These are phyloP conservation scores for Vitis labrusca DNA, from an alignment of 164 flowering plant genomes.

Conservation along the genomic window DNA sequence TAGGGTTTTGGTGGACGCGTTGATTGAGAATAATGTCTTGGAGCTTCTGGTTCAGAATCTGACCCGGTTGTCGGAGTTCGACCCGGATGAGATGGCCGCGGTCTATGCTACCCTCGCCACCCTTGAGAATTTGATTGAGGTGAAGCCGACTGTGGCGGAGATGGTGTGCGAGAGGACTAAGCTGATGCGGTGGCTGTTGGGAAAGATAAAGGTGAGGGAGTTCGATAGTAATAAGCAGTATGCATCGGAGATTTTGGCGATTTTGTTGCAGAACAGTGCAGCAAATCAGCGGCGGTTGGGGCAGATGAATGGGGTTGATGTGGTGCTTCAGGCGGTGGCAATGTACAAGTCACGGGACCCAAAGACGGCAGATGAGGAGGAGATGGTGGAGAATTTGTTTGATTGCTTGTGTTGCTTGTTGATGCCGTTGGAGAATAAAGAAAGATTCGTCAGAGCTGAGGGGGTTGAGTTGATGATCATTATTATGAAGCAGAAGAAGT, in stretches of 20 bases:
- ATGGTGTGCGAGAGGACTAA: conserved; percentile 90
- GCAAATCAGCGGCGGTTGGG: conserved; percentile 89
- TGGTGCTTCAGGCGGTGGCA: conserved; percentile 85
- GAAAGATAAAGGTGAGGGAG: conserved; percentile 76
- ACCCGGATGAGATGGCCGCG: conserved; percentile 75
- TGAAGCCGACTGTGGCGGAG: conserved; percentile 88
- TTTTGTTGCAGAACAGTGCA: conserved; percentile 78
- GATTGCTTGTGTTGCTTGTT: conserved; percentile 94
- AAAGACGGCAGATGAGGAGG: conserved; percentile 86
- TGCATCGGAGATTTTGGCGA: conserved; percentile 90
- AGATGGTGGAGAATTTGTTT: conserved; percentile 95
- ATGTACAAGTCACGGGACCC: conserved; percentile 92
- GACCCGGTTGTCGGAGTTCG: conserved; percentile 59
- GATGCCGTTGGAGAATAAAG: conserved; percentile 99
- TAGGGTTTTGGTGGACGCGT: conserved; percentile 57
- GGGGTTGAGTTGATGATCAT: conserved; percentile 99
- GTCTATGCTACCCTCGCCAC: conserved; percentile 67
- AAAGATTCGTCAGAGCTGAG: conserved; percentile 89
- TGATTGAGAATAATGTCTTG: conserved; percentile 75
- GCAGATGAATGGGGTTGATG: conserved; percentile 97
- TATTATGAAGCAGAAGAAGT: conserved; percentile 98
- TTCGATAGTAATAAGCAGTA: conserved; percentile 96
- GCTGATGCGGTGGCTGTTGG: conserved; percentile 72
- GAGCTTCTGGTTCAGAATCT: conserved; percentile 79
- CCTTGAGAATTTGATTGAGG: conserved; percentile 87